Conservation (phyloP, 2,329 filamentous ascomycete genomes). For the Apiospora sp. region DNA sequence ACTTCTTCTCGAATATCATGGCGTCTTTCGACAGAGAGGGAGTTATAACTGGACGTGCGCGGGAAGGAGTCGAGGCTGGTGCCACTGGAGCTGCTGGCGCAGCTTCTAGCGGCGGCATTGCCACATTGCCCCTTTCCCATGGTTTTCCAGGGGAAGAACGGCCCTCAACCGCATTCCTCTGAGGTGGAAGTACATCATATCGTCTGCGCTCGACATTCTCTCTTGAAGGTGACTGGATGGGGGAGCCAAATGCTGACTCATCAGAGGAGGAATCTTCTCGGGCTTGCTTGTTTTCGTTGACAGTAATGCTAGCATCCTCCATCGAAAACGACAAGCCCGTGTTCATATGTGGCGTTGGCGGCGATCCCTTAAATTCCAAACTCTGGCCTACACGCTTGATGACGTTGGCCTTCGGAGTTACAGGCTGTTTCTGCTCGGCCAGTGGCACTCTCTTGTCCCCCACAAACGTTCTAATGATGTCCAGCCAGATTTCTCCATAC, state of each 20-base stretch:
- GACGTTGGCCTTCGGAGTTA: not conserved
- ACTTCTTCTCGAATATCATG: constrained; percentile 17
- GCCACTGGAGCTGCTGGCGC: not conserved
- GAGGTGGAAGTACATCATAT: not conserved
- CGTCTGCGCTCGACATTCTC: constrained; percentile 4
- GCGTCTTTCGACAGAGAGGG: constrained; percentile 6
- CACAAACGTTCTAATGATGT: constrained; percentile 15
- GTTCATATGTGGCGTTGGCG: not conserved
- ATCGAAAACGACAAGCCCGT: constrained; percentile 24
- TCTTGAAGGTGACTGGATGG: not conserved
- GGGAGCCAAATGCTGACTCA: constrained; percentile 4
- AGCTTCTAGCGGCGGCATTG: not conserved
- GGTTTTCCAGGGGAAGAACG: not conserved
- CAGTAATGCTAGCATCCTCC: constrained; percentile 6
- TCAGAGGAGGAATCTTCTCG: not conserved
- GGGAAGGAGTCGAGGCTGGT: not conserved
- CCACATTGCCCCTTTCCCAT: not conserved
- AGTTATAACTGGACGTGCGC: not conserved
- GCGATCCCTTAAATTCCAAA: constrained; percentile 4
- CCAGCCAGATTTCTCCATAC: constrained; percentile 23
- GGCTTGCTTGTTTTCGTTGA: not conserved
- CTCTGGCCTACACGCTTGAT: constrained; percentile 16
- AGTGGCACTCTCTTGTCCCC: not conserved
- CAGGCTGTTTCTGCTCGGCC: not conserved
- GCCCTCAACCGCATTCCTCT: not conserved